Conservation (phyloP, 2,329 filamentous ascomycete species). For the Sordariomycetes sp. region DNA sequence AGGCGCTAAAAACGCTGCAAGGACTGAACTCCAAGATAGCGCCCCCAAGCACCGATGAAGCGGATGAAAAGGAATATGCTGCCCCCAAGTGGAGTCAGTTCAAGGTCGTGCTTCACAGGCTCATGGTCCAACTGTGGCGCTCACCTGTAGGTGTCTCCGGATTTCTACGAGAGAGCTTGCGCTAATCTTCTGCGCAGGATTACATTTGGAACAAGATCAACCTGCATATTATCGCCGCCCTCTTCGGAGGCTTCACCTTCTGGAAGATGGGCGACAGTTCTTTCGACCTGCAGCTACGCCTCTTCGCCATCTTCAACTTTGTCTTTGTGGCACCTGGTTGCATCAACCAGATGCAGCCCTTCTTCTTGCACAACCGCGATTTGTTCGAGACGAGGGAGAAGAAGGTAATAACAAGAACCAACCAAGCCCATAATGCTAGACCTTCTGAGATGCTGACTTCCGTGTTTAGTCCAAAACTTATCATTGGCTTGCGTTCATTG, state of each 20-base stretch:
- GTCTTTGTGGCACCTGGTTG: slow-evolving; percentile 36
- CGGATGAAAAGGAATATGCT: slow-evolving; percentile 27
- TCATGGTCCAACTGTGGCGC: slow-evolving; percentile 14
- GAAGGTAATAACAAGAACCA: slow-evolving; percentile 15
- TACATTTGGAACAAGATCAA: slow-evolving; percentile 17
- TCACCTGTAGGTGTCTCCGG: slow-evolving; percentile 12
- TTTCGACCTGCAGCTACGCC: slow-evolving; percentile 25
- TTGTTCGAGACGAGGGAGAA: slow-evolving; percentile 41
- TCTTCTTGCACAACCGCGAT: slow-evolving; percentile 34
- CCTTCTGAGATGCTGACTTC: neutral
- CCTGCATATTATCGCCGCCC: slow-evolving; percentile 29
- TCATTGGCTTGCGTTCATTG: slow-evolving; percentile 42
- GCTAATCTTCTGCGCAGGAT: slow-evolving; percentile 6
- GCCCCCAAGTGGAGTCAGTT: slow-evolving; percentile 26
- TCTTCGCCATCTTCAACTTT: slow-evolving; percentile 41
- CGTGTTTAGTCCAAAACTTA: slow-evolving; percentile 31
- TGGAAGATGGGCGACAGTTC: slow-evolving; percentile 32
- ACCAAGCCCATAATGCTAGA: neutral
- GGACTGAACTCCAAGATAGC: slow-evolving; percentile 9
- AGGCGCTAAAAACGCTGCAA: slow-evolving; percentile 28
- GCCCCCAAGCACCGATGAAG: neutral
- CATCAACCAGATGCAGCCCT: slow-evolving; percentile 27
- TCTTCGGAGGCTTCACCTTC: slow-evolving; percentile 38
- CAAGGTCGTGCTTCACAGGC: slow-evolving; percentile 18
- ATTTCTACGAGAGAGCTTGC: slow-evolving; percentile 12